Percentiles rank a stretch among this genome's conserved stretches.
Evolutionary conservation across 139 green algal genomes (phyloP).

Genomic region (Picochlorum costavermella): DNA sequence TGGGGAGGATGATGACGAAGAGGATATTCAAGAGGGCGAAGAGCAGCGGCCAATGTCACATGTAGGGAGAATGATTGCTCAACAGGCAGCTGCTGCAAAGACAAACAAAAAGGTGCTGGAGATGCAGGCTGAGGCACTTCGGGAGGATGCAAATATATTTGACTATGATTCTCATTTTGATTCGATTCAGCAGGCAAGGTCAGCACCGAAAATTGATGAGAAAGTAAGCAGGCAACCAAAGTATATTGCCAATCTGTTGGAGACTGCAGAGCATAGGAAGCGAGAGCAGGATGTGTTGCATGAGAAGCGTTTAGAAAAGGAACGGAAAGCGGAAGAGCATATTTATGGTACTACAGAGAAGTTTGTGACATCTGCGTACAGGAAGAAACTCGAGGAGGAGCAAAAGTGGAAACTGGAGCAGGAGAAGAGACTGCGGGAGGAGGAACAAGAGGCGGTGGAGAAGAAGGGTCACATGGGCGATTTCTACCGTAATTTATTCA

Average conservation of each 20-base stretch:
- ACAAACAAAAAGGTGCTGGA: conserved; percentile 42
- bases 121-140: conserved; percentile 71
- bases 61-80: conserved; percentile 41
- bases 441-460: conserved; percentile 52
- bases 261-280: conserved; percentile 78
- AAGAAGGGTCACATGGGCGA: conserved; percentile 79
- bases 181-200: conserved; percentile 52
- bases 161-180: conserved; percentile 93
- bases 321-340: conserved; percentile 67
- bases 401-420: conserved; percentile 54
- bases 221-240: conserved; percentile 50
- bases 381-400: conserved; percentile 89
- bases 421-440: conserved; percentile 47
- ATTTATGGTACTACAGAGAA: conserved; percentile 86
- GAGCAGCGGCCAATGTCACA: conserved; percentile 34
- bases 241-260: conserved; percentile 68
- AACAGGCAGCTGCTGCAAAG: conserved; percentile 60
- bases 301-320: conserved; percentile 45
- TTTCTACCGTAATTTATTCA: conserved; percentile 84
- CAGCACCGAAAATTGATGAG: conserved; percentile 51
- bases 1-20: conserved; percentile 46
- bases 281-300: conserved; percentile 71
- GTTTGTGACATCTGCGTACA: conserved; percentile 91
- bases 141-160: conserved; percentile 80
- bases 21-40: conserved; percentile 43